Percentiles rank a stretch among this genome's conserved stretches.
Conservation (phyloP, 75 land plant genomes). For the Pinus taeda region DNA sequence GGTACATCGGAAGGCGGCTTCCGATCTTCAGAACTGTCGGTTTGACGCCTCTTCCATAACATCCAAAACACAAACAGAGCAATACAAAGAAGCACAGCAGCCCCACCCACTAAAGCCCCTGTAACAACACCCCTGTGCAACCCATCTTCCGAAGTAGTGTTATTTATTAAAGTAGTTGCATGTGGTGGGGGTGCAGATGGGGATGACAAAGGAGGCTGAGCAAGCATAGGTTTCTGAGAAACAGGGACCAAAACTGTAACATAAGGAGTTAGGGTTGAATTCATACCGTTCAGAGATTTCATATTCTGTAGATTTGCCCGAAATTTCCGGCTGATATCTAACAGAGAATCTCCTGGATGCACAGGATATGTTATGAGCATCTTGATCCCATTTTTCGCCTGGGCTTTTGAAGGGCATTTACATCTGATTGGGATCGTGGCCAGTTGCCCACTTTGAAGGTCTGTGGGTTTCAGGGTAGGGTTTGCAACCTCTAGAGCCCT, state of each 20-base stretch:
- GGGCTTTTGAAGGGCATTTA: constrained; percentile 42
- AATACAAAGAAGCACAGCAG: not conserved
- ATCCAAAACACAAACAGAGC: not conserved
- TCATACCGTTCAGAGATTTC: constrained; percentile 17
- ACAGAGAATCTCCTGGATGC: constrained; percentile 23
- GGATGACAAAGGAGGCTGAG: constrained; percentile 9
- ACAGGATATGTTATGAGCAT: constrained; percentile 44
- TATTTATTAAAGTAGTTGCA: not conserved
- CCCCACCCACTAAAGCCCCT: not conserved
- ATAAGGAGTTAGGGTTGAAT: not conserved
- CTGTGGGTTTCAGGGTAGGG: constrained; percentile 25
- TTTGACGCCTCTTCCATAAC: not conserved
- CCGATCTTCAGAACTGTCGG: not conserved
- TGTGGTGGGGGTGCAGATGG: not conserved
- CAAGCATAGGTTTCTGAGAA: constrained; percentile 10
- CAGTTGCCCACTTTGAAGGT: constrained; percentile 19
- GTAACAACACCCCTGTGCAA: not conserved
- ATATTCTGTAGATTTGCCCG: constrained; percentile 12
- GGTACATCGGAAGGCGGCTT: not conserved
- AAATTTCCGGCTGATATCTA: constrained; percentile 14
- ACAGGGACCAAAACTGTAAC: constrained; percentile 36
- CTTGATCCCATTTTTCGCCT: constrained; percentile 22
- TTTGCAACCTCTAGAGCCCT: constrained; percentile 43
- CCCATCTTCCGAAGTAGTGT: not conserved
- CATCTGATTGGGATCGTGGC: constrained; percentile 49